phyloP scores from a whole-genome alignment of 2,329 filamentous ascomycete genomes.

The Allantophomopsis lycopodina region DNA sequence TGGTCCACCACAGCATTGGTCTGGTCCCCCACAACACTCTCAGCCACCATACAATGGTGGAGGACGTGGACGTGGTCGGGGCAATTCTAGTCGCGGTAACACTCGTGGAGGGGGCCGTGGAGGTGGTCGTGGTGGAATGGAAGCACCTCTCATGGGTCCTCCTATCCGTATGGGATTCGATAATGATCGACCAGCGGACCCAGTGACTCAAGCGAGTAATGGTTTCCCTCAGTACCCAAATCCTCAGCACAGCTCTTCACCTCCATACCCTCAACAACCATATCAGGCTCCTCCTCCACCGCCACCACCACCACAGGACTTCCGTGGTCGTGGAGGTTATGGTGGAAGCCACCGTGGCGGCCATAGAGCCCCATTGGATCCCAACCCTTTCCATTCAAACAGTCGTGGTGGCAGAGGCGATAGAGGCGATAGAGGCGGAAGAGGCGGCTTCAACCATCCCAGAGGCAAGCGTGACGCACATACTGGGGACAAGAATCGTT shows the following conservation, averaged over 20 bases:
- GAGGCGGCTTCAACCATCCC: constrained; percentile 23
- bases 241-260: constrained; percentile 16
- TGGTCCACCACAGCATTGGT: constrained; percentile 28
- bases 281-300: constrained; percentile 25
- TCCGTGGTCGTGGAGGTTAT: constrained; percentile 5
- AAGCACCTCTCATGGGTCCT: constrained; percentile 34
- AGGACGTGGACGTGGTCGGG: constrained; percentile 17
- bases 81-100: constrained; percentile 25
- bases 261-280: constrained; percentile 16
- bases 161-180: constrained; percentile 42
- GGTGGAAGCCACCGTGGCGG: constrained; percentile 6
- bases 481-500: constrained; percentile 20
- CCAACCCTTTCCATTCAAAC: constrained; percentile 15
- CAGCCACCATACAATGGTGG: constrained; percentile 24
- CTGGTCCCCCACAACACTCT: constrained; percentile 13
- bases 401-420: no score
- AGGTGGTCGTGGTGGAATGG: constrained; percentile 25
- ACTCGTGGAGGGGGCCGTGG: constrained; percentile 17
- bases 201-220: constrained; percentile 28
- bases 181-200: constrained; percentile 24
- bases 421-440: constrained; percentile 11
- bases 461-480: constrained; percentile 20
- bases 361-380: constrained; percentile 19
- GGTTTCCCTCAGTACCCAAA: constrained; percentile 22
- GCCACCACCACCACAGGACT: constrained; percentile 15